These are phyloP conservation scores for Penicillium sp. DNA, from an alignment of 2,329 filamentous ascomycete genomes.

Conservation along the genomic window DNA sequence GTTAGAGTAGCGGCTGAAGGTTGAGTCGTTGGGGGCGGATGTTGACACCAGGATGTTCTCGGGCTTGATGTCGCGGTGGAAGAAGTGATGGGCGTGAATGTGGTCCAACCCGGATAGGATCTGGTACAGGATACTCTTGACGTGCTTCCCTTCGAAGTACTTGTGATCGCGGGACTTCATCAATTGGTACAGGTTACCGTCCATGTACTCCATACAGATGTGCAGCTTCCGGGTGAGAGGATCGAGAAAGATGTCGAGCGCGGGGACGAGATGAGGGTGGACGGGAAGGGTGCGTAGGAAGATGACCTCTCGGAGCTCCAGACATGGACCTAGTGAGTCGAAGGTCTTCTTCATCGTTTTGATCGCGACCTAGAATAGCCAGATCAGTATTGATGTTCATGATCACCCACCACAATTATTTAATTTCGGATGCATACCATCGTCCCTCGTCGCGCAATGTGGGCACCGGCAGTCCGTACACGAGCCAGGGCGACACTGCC, in stretches of 20 bases:
- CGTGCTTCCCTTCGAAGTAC: conserved; percentile 82
- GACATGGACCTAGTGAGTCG: conserved; percentile 85
- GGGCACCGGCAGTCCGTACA: conserved; percentile 87
- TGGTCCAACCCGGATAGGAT: conserved; percentile 96
- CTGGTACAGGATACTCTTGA: conserved; percentile 97
- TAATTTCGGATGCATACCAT: conserved; percentile 68
- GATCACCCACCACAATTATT: background rate
- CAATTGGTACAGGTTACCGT: conserved; percentile 96
- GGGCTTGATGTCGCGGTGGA: conserved; percentile 98
- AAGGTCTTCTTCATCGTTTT: conserved; percentile 99
- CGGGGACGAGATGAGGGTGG: conserved; percentile 93
- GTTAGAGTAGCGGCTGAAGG: conserved; percentile 90
- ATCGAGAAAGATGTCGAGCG: conserved; percentile 97
- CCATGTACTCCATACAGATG: conserved; percentile 99
- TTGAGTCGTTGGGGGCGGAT: conserved; percentile 82
- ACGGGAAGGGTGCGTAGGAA: conserved; percentile 87
- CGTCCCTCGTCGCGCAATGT: conserved; percentile 85
- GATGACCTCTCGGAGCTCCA: conserved; percentile 95
- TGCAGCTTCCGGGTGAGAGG: conserved; percentile 95
- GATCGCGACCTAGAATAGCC: conserved; percentile 79
- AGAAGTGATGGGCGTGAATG: conserved; percentile 96
- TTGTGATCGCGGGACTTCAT: conserved; percentile 99
- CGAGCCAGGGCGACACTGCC: conserved; percentile 92
- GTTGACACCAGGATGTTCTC: conserved; percentile 98
- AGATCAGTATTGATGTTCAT: background rate